These are phyloP conservation scores for Cicer judaicum DNA, from an alignment of 306 rosid species.

Conservation along the genomic window DNA sequence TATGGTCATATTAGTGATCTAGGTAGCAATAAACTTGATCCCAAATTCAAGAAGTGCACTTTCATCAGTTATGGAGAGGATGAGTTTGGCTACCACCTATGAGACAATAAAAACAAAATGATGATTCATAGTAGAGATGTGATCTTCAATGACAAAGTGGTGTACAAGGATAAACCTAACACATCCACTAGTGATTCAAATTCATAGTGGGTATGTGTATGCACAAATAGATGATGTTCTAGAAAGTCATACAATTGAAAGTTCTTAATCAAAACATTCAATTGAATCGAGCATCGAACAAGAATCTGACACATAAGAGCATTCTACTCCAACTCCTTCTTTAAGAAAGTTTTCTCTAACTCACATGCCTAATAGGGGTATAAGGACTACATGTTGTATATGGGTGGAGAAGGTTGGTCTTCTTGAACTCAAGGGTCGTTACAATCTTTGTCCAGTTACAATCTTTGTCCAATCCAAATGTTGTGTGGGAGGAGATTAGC, in stretches of 20 bases:
- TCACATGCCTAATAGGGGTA: background rate
- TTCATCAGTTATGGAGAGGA: constrained; percentile 4
- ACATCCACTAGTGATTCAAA: background rate
- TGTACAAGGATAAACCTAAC: background rate
- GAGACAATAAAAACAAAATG: background rate
- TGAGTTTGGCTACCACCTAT: background rate
- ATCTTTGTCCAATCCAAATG: too few relatives aligned
- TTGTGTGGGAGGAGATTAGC: background rate
- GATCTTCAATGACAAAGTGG: background rate
- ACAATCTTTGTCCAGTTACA: background rate
- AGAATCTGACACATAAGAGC: background rate
- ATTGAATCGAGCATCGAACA: background rate
- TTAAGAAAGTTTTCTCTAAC: background rate
- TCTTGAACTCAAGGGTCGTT: too few relatives aligned
- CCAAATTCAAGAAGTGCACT: background rate
- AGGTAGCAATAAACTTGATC: background rate
- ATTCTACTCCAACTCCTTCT: background rate
- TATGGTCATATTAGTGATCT: background rate
- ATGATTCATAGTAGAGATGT: constrained; percentile 3
- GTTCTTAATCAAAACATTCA: background rate
- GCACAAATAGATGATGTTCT: background rate
- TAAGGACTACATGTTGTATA: background rate
- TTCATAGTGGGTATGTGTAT: background rate
- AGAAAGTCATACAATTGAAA: background rate
- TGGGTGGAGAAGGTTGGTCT: background rate